phyloP scores from a whole-genome alignment of 768 basidiomycete species.

The Termitomyces sp. region DNA sequence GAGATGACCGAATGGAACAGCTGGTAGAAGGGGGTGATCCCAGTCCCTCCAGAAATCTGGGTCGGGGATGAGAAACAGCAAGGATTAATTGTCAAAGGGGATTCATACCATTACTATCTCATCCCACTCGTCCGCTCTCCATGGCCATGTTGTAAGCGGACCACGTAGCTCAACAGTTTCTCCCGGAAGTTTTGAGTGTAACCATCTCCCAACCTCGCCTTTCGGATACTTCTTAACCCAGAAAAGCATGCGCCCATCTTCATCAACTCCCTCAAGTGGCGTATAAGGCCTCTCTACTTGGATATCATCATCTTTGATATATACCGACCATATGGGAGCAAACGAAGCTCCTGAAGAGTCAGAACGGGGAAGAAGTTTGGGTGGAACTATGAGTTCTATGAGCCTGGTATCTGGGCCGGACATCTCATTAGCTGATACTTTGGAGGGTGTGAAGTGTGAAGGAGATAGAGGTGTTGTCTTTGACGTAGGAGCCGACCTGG shows the following conservation, averaged over 20 bases:
- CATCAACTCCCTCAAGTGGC: constrained; percentile 67
- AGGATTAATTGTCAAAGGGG: background rate
- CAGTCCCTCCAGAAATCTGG: constrained; percentile 85
- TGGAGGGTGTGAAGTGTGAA: constrained; percentile 55
- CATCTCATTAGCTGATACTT: constrained; percentile 46
- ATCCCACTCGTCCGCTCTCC: constrained; percentile 58
- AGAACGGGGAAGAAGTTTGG: constrained; percentile 28
- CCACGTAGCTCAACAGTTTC: constrained; percentile 74
- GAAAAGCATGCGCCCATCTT: constrained; percentile 60
- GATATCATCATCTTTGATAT: constrained; percentile 82
- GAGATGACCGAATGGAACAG: constrained; percentile 55
- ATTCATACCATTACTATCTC: constrained; percentile 68
- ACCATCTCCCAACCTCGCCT: constrained; percentile 82
- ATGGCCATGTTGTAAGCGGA: constrained; percentile 65
- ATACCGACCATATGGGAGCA: constrained; percentile 67
- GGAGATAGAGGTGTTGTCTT: constrained; percentile 35
- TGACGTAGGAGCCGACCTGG: constrained; percentile 39
- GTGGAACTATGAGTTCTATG: constrained; percentile 55
- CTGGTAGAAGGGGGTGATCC: constrained; percentile 83
- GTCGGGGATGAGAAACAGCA: background rate
- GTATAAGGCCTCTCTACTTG: constrained; percentile 87
- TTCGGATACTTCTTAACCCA: constrained; percentile 79
- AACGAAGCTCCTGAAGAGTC: constrained; percentile 16
- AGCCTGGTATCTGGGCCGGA: constrained; percentile 60
- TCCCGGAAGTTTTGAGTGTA: constrained; percentile 64